Evolutionary conservation across 768 basidiomycete species (phyloP), one percentile per base, ranked within the genome.

Genomic region (Termitomyces sp.): DNA sequence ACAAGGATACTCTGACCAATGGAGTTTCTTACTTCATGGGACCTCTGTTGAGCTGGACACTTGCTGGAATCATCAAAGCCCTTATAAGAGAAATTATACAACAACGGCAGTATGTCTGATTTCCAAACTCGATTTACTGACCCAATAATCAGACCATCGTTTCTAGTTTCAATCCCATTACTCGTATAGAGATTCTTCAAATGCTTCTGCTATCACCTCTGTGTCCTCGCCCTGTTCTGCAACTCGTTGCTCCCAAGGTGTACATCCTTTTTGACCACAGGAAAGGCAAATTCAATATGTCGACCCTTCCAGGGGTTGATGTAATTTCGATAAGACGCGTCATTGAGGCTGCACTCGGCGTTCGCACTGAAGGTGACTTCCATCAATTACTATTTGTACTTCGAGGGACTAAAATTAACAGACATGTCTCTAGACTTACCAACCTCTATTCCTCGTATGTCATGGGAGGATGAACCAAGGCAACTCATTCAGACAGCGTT

Each of bases 1-100:
- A 91, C 59, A 77, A 69, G 49, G 90, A 90, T 28, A 77, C 79
- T 20, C 70, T 93, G 22, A 80, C 79, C 68, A 92, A 87, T 61
- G 91, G 91, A 1, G 77, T 91, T 36, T 85, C 86, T 6, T 92
- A 89, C 68, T 92, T 92, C 64, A 80, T 84, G 22, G 82, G 84
- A 5, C 82, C 85, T 0, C 72, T 92, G 20, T 75, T 93, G 42
- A 85, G 82, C 60, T 93, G 91, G 91, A 91, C 90, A 0, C 77
- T 92, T 6, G 84, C 86, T 3, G 88, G 88, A 3, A 83, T 92
- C 12, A 76, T 91, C 54, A 81, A 80, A 66, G 80, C 78, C 1
- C 75, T 92, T 56, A 68, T 84, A 28, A 76, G 72, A 58, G 88
- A 92, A 57, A 77, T 90, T 52, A 77, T 90, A 40, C 77, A 82